These are phyloP conservation scores for Globisporangium uncinulatum DNA, from an alignment of 352 stramenopile genomes.

Conservation along the genomic window DNA sequence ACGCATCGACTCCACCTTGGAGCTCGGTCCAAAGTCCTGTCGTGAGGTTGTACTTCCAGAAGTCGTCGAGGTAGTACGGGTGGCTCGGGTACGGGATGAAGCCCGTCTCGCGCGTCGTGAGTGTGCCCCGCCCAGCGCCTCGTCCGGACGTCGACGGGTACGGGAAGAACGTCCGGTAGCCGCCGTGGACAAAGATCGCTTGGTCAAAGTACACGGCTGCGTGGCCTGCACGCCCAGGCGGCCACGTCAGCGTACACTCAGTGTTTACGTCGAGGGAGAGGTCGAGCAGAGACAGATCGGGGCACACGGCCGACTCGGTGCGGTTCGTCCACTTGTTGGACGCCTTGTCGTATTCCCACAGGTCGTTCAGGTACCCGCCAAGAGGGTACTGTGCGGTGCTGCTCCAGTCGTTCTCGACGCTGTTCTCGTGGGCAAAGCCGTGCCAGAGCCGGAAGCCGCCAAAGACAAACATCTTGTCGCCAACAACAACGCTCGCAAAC, in stretches of 20 bases:
- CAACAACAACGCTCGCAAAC: conserved; percentile 78
- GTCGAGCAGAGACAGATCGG: conserved; percentile 46
- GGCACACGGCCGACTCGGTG: conserved; percentile 61
- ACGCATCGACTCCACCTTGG: conserved; percentile 10
- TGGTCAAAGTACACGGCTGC: conserved; percentile 69
- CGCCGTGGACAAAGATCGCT: conserved; percentile 87
- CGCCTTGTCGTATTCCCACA: conserved; percentile 85
- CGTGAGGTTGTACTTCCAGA: conserved; percentile 93
- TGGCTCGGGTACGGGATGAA: conserved; percentile 89
- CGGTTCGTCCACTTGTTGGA: conserved; percentile 67
- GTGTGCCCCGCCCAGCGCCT: conserved; percentile 68
- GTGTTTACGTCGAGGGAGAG: conserved; percentile 56
- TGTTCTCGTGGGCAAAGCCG: conserved; percentile 91
- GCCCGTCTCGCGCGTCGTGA: conserved; percentile 35
- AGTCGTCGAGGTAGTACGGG: conserved; percentile 91
- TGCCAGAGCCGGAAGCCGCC: conserved; percentile 95
- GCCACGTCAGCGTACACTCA: conserved; percentile 86
- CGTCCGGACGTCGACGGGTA: conserved; percentile 87
- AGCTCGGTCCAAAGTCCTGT: conserved; percentile 81
- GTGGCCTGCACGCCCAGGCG: conserved; percentile 81
- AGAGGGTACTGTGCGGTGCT: conserved; percentile 64
- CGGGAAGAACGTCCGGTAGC: conserved; percentile 94
- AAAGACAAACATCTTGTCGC: conserved; percentile 77
- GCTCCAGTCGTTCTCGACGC: conserved; percentile 79
- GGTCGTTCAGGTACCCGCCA: conserved; percentile 93